Percentiles rank a stretch among this genome's conserved stretches.
Evolutionary conservation across 345 rosid genomes (phyloP).

Genomic region (Heritiera littoralis): DNA sequence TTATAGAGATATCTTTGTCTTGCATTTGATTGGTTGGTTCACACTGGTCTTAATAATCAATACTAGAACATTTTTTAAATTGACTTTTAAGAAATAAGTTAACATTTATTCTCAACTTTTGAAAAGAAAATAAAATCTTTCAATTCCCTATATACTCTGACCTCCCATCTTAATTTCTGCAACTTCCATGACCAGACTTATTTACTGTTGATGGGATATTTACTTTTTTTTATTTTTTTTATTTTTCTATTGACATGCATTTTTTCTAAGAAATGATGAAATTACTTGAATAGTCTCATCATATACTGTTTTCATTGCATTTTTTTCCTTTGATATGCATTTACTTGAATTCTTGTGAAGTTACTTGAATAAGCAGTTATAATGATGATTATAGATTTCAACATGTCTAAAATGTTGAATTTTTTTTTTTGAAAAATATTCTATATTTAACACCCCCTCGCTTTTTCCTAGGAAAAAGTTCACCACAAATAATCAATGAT

Average conservation of each 20-base stretch:
- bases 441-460: not conserved
- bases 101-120: slow-evolving; percentile 1
- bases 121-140: not conserved
- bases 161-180: not conserved
- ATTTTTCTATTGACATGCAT: not conserved
- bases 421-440: too few species aligned
- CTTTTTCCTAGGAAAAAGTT: not conserved
- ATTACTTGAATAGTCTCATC: not conserved
- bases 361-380: not conserved
- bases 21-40: not conserved
- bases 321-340: not conserved
- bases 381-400: not conserved
- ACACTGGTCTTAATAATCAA: not conserved
- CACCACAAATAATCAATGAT: not conserved
- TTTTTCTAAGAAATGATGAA: not conserved
- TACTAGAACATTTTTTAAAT: not conserved
- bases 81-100: not conserved
- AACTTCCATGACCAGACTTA: not conserved
- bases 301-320: not conserved
- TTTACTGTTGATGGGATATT: not conserved
- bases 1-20: slow-evolving; percentile 7
- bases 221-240: too few species aligned
- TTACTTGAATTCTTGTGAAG: not conserved
- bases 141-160: not conserved
- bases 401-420: not conserved